These are phyloP conservation scores for Trichoderma asperelloides DNA, from an alignment of 495 filamentous ascomycete genomes.

Conservation along the genomic window DNA sequence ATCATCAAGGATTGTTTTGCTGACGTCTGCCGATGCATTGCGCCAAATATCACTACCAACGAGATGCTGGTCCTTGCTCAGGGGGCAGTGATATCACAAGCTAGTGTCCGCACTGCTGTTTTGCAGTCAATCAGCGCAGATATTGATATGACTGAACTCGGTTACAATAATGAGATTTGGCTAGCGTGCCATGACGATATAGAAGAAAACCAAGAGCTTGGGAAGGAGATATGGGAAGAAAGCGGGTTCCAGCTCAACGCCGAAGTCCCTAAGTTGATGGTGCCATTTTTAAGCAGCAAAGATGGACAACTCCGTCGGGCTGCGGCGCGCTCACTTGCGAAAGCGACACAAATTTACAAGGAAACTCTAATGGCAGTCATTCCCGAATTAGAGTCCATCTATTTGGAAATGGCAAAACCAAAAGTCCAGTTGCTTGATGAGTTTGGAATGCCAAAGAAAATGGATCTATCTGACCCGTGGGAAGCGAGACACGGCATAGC, in stretches of 20 bases:
- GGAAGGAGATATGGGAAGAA: slow-evolving; percentile 86
- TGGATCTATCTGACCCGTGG: slow-evolving; percentile 79
- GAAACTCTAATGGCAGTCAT: slow-evolving; percentile 41
- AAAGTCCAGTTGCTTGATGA: slow-evolving; percentile 74
- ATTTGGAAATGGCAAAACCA: slow-evolving; percentile 69
- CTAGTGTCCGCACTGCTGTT: slow-evolving; percentile 72
- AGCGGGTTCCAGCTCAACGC: slow-evolving; percentile 66
- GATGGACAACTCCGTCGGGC: slow-evolving; percentile 76
- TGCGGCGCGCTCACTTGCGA: slow-evolving; percentile 72
- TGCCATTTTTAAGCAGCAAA: slow-evolving; percentile 68
- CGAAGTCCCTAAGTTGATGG: slow-evolving; percentile 52
- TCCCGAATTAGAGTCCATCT: slow-evolving; percentile 53
- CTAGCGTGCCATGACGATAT: slow-evolving; percentile 83
- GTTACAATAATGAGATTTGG: slow-evolving; percentile 88
- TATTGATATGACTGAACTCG: slow-evolving; percentile 77
- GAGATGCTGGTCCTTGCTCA: slow-evolving; percentile 66
- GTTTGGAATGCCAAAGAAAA: slow-evolving; percentile 86
- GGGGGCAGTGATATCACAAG: slow-evolving; percentile 68
- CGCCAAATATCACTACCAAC: slow-evolving; percentile 57
- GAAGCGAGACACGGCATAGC: slow-evolving; percentile 81
- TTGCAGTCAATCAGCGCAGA: slow-evolving; percentile 87
- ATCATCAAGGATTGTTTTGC: slow-evolving; percentile 82
- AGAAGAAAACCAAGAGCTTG: slow-evolving; percentile 78
- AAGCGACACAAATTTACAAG: slow-evolving; percentile 52
- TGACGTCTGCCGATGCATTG: slow-evolving; percentile 72